phyloP scores from a whole-genome alignment of 352 stramenopile genomes.

The Phytophthora sansomeana region DNA sequence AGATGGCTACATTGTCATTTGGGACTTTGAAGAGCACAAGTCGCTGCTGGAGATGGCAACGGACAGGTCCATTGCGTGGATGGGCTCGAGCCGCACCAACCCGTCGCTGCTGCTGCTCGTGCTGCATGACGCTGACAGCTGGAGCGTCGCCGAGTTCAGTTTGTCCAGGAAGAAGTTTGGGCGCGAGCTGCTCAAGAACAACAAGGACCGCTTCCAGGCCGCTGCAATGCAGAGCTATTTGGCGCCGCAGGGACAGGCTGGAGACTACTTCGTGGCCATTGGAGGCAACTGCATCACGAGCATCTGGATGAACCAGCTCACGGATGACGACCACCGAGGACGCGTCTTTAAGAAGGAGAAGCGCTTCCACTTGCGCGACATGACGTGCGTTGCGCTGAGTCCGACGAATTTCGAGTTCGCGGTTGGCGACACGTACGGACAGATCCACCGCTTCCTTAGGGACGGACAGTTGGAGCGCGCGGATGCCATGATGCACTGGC shows the following conservation, averaged over 20 bases:
- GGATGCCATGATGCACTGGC: slow-evolving; percentile 85
- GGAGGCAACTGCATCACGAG: slow-evolving; percentile 45
- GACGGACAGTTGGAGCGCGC: slow-evolving; percentile 15
- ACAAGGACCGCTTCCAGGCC: slow-evolving; percentile 53
- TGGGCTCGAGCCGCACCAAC: slow-evolving; percentile 61
- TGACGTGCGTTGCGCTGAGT: slow-evolving; percentile 72
- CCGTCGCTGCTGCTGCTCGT: slow-evolving; percentile 75
- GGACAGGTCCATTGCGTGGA: slow-evolving; percentile 67
- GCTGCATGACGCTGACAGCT: slow-evolving; percentile 40
- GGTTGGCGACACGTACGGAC: slow-evolving; percentile 67
- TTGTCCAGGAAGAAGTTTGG: slow-evolving; percentile 71
- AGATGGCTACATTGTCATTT: slow-evolving; percentile 72
- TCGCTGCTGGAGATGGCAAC: slow-evolving; percentile 60
- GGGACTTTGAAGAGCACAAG: slow-evolving; percentile 84
- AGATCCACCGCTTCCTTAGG: slow-evolving; percentile 65
- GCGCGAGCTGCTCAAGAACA: slow-evolving; percentile 55
- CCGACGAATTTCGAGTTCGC: slow-evolving; percentile 62
- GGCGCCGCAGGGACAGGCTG: slow-evolving; percentile 11
- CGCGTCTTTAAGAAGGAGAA: slow-evolving; percentile 49
- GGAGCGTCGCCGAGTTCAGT: slow-evolving; percentile 76
- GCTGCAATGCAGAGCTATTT: slow-evolving; percentile 69
- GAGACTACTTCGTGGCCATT: slow-evolving; percentile 63
- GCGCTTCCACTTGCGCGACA: slow-evolving; percentile 53
- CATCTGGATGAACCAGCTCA: slow-evolving; percentile 42
- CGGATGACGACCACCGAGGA: slow-evolving; percentile 30